A percentile compares a stretch with the other conserved stretches of the same genome.
Evolutionary conservation across 2,329 filamentous ascomycete genomes (phyloP).

Genomic region (Pseudogymnoascus sp.): DNA sequence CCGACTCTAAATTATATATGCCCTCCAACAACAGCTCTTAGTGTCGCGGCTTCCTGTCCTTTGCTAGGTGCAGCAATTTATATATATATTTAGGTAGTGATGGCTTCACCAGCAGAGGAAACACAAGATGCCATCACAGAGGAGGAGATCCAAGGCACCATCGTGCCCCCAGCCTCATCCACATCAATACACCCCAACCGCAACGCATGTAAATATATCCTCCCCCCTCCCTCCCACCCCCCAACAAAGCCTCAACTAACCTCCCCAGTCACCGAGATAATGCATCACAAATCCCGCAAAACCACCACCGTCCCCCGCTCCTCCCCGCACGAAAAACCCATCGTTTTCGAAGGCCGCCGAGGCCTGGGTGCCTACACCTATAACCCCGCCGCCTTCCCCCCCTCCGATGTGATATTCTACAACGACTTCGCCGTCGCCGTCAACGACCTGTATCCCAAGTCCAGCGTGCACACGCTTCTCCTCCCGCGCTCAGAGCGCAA

Average conservation of each 20-base stretch:
- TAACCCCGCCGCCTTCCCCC: slow-evolving; percentile 52
- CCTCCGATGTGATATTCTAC: slow-evolving; percentile 55
- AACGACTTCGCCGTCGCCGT: slow-evolving; percentile 67
- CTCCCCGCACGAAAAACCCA: slow-evolving; percentile 17
- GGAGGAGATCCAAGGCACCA: slow-evolving; percentile 35
- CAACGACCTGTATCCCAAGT: slow-evolving; percentile 79
- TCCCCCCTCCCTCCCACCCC: background rate
- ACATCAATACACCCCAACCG: slow-evolving; percentile 17
- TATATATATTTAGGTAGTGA: background rate
- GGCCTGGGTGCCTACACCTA: slow-evolving; percentile 59
- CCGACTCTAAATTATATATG: background rate
- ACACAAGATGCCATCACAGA: slow-evolving; percentile 35
- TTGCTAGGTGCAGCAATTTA: background rate
- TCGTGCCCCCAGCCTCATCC: slow-evolving; percentile 24
- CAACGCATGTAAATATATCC: slow-evolving; percentile 37
- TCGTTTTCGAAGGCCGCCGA: slow-evolving; percentile 43
- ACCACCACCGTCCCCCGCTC: slow-evolving; percentile 8
- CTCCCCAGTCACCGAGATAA: slow-evolving; percentile 43
- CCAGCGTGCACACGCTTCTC: slow-evolving; percentile 77
- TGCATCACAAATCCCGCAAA: slow-evolving; percentile 28
- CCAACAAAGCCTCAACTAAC: background rate
- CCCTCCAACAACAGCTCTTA: background rate
- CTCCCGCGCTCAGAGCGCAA: slow-evolving; percentile 64
- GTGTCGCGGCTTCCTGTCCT: background rate
- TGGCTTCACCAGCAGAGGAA: slow-evolving; percentile 7